Evolutionary conservation across 2,329 filamentous ascomycete species (phyloP), one percentile per base, ranked within the genome.

Genomic region (Beauveria caledonica): DNA sequence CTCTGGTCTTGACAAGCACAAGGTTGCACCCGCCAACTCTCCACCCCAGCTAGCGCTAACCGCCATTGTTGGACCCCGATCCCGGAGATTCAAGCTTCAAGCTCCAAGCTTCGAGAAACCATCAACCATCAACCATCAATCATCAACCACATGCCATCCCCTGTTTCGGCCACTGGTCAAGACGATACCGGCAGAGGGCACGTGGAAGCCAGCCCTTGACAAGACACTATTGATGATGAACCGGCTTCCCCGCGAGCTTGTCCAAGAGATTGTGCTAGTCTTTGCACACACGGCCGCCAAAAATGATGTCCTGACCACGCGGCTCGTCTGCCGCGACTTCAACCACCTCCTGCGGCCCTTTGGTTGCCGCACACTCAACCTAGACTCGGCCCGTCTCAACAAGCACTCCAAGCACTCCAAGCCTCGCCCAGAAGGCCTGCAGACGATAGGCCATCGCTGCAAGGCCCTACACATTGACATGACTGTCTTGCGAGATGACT

Each of bases 401-500:
- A 71, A 66, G 62, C 68, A 69, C 54, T 73, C 68, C 64, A 69
- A 64, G 36, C 64, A 67, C 17, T 64, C 63, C 19, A 74, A 68
- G 5, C 75, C 73, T 1, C 68, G 73, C 55, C 62, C 73, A n/a
- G 71, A 74, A 65, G 74, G 74, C 7, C 67, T 82, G n/a, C 72
- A 74, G 63, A 76, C 74, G 2, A 72, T 80, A 54, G 79, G 77
- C 2, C 72, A 74, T 33, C 70, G 78, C n/a, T 80, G 78, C 71
- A 76, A 76, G 64, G 76, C 77, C 33, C 65, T 83, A 5, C 80
- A 78, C 61, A 71, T 82, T 52, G 80, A 83, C 65, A 69, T 82
- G 67, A 81, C 80, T 77, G 73, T 81, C 17, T 68, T 82, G 42
- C 75, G 80, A 64, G 80, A 82, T 65, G 78, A 81, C 58, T 66